A percentile compares a stretch with the other conserved stretches of the same genome.
These are phyloP conservation scores for Diddensiella transvaalensis DNA, from an alignment of 805 yeast species.

Conservation along the genomic window DNA sequence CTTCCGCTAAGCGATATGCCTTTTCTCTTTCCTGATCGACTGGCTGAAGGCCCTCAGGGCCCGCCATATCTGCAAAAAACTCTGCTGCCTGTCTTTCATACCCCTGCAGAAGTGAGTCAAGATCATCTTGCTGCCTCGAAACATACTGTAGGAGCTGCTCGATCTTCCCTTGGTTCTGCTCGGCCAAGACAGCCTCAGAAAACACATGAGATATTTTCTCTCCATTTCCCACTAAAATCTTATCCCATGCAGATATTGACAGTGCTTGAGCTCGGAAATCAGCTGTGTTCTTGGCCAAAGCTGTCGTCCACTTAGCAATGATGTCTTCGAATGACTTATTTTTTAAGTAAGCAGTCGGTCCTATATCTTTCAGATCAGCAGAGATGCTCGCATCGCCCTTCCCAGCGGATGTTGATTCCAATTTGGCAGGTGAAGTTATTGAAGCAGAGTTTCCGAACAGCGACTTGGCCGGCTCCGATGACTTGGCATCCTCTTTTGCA, in stretches of 20 bases:
- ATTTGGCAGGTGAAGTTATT: constrained; percentile 2
- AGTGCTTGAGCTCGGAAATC: constrained; percentile 73
- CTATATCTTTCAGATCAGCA: constrained; percentile 51
- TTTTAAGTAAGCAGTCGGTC: constrained; percentile 52
- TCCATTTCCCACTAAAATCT: constrained; percentile 75
- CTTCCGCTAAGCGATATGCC: constrained; percentile 83
- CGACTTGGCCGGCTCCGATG: constrained; percentile 9
- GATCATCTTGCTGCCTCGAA: constrained; percentile 87
- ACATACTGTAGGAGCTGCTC: constrained; percentile 85
- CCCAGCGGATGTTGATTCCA: constrained; percentile 8
- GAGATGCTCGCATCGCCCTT: constrained; percentile 1
- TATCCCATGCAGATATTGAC: constrained; percentile 82
- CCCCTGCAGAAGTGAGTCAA: constrained; percentile 74
- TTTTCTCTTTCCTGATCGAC: constrained; percentile 82
- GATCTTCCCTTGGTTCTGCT: constrained; percentile 75
- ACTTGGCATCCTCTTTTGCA: background rate
- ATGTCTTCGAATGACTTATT: constrained; percentile 92
- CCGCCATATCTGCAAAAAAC: constrained; percentile 22
- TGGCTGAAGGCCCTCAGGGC: constrained; percentile 37
- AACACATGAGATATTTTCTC: constrained; percentile 76
- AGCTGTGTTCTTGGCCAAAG: constrained; percentile 65
- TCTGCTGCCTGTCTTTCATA: constrained; percentile 61
- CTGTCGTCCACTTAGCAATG: constrained; percentile 89
- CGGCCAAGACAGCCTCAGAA: constrained; percentile 75
- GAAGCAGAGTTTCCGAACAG: constrained; percentile 10